Conservation (phyloP, 2,329 filamentous ascomycete species). For the Nothopassalora personata region DNA sequence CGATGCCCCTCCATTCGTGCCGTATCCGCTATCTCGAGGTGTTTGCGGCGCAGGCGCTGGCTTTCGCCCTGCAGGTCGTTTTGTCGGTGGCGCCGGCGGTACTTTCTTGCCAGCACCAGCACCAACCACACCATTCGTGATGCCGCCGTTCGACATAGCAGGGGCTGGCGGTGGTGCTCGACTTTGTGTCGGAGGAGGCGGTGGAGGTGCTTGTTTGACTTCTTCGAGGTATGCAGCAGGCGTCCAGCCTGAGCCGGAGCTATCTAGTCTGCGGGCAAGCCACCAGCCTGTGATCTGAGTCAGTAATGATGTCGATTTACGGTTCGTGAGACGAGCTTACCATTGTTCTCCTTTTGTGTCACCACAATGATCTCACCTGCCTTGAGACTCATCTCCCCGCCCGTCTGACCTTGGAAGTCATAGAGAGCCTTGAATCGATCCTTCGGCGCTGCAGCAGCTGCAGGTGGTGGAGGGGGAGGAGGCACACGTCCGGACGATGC, state of each 20-base stretch:
- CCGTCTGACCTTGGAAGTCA: constrained; percentile 78
- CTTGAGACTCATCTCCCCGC: constrained; percentile 76
- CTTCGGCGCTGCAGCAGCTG: constrained; percentile 54
- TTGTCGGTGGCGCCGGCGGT: constrained; percentile 72
- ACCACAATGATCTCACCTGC: constrained; percentile 81
- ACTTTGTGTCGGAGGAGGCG: constrained; percentile 48
- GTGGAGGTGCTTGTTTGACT: constrained; percentile 51
- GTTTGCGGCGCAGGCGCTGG: constrained; percentile 60
- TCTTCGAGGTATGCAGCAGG: constrained; percentile 93
- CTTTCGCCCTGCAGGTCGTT: constrained; percentile 71
- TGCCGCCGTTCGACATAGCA: constrained; percentile 8
- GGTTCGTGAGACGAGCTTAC: constrained; percentile 50
- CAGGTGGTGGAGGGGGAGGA: constrained; percentile 57
- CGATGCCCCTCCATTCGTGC: constrained; percentile 31
- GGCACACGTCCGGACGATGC: constrained; percentile 43
- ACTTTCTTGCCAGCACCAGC: constrained; percentile 56
- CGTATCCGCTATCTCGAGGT: constrained; percentile 60
- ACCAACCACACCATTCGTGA: constrained; percentile 32
- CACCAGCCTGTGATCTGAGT: constrained; percentile 70
- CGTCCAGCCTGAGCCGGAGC: constrained; percentile 79
- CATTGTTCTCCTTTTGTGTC: constrained; percentile 91
- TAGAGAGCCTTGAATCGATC: constrained; percentile 89
- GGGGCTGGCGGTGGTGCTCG: constrained; percentile 60
- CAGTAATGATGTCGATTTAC: constrained; percentile 3
- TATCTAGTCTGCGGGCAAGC: constrained; percentile 70